These are phyloP conservation scores for Leavenworthia alabamica DNA, from an alignment of 345 rosid genomes.

Conservation along the genomic window DNA sequence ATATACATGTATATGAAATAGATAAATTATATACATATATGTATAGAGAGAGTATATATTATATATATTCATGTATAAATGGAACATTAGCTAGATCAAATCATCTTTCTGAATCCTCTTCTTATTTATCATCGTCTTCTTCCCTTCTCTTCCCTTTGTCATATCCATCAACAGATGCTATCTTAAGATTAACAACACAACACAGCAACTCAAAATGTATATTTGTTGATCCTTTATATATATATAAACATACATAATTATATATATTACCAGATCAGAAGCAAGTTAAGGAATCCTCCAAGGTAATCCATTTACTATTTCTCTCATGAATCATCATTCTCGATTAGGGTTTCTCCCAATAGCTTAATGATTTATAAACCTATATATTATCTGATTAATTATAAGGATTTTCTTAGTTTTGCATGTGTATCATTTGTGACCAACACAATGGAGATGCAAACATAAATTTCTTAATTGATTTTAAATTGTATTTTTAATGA, in stretches of 20 bases:
- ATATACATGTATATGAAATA: not conserved
- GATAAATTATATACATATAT: not conserved
- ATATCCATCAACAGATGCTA: not conserved
- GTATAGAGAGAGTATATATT: not conserved
- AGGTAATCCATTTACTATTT: constrained; percentile 10
- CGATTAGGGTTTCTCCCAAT: not conserved
- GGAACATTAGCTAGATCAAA: constrained; percentile 8
- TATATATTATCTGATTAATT: not conserved
- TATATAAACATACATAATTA: not conserved
- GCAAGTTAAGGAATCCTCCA: constrained; percentile 6
- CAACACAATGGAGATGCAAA: not conserved
- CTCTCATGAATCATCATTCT: not conserved
- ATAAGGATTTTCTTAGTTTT: not conserved
- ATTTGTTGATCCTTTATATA: not conserved
- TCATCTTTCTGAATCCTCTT: constrained; percentile 6
- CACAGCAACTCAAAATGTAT: not conserved
- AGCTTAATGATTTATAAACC: not conserved
- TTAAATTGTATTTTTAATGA: not conserved
- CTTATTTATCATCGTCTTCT: not conserved
- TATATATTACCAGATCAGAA: not conserved
- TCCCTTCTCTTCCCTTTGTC: not conserved
- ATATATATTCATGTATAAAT: not conserved
- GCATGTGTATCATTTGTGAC: constrained; percentile 8
- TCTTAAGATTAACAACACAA: not conserved
- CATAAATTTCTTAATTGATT: not conserved